phyloP scores from a whole-genome alignment of 2,329 filamentous ascomycete genomes.

The Amauroascus verrucosus region DNA sequence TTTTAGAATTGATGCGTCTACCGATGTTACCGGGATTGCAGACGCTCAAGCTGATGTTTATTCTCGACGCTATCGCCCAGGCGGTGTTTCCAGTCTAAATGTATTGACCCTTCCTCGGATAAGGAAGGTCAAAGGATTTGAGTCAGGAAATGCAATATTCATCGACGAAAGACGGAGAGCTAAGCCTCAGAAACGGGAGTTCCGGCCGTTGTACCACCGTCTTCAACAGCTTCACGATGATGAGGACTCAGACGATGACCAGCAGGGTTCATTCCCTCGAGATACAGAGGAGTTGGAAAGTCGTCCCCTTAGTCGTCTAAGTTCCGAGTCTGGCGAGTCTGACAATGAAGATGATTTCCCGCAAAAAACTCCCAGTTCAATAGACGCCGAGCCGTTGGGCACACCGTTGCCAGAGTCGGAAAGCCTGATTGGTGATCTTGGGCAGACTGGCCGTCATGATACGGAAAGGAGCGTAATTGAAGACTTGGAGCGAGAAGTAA shows the following conservation, averaged over 20 bases:
- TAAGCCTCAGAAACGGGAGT: slow-evolving; percentile 48
- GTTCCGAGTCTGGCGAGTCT: slow-evolving; percentile 43
- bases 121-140: slow-evolving; percentile 52
- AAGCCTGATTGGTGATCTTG: slow-evolving; percentile 19
- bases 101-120: slow-evolving; percentile 63
- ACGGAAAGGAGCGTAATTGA: slow-evolving; percentile 20
- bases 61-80: slow-evolving; percentile 31
- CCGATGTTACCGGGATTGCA: slow-evolving; percentile 39
- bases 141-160: slow-evolving; percentile 53
- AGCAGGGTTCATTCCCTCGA: slow-evolving; percentile 53
- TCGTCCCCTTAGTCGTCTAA: slow-evolving; percentile 62
- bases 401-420: slow-evolving; percentile 15
- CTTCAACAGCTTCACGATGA: slow-evolving; percentile 65
- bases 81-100: slow-evolving; percentile 38
- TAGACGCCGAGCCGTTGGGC: slow-evolving; percentile 5
- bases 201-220: slow-evolving; percentile 72
- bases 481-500: slow-evolving; percentile 22
- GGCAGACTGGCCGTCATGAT: slow-evolving; percentile 4
- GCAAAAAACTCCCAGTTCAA: background rate
- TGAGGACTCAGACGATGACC: slow-evolving; percentile 80
- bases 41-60: slow-evolving; percentile 52
- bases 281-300: slow-evolving; percentile 84
- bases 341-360: slow-evolving; percentile 42
- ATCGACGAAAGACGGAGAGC: slow-evolving; percentile 56
- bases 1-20: slow-evolving; percentile 47